Evolutionary conservation across 257 asterid species (phyloP).

Genomic region (Fraxinus americana): DNA sequence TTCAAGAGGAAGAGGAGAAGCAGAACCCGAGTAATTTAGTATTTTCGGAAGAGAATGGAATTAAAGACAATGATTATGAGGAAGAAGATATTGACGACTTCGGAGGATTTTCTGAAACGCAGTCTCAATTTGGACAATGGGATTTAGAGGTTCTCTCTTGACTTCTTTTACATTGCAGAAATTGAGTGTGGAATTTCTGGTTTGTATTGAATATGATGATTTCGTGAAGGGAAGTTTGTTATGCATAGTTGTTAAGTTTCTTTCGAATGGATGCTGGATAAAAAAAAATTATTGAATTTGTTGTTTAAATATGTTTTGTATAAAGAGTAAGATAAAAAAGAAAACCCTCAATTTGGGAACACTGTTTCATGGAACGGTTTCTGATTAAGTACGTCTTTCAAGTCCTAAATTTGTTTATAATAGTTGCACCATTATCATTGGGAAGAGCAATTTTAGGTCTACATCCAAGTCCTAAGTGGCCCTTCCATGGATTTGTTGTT

Average conservation of each 20-base stretch:
- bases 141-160: conserved; percentile 53
- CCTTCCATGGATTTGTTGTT: not conserved
- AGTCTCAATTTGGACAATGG: conserved; percentile 62
- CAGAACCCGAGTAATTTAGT: conserved; percentile 34
- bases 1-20: conserved; percentile 70
- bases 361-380: not conserved
- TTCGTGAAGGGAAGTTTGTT: not conserved
- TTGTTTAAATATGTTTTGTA: not conserved
- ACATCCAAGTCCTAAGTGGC: not conserved
- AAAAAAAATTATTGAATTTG: not conserved
- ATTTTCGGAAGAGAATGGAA: conserved; percentile 34
- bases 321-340: not conserved
- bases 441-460: not conserved
- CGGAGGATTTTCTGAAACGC: conserved; percentile 69
- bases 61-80: conserved; percentile 34
- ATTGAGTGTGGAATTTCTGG: not conserved
- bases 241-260: not conserved
- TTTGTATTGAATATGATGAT: not conserved
- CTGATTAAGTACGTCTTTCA: not conserved
- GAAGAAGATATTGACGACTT: conserved; percentile 74
- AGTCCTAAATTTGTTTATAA: not conserved
- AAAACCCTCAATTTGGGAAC: not conserved
- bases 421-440: not conserved
- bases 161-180: not conserved
- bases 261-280: not conserved